phyloP scores from a whole-genome alignment of 805 yeast species.

The Cyberlindnera euphorbiiphila region DNA sequence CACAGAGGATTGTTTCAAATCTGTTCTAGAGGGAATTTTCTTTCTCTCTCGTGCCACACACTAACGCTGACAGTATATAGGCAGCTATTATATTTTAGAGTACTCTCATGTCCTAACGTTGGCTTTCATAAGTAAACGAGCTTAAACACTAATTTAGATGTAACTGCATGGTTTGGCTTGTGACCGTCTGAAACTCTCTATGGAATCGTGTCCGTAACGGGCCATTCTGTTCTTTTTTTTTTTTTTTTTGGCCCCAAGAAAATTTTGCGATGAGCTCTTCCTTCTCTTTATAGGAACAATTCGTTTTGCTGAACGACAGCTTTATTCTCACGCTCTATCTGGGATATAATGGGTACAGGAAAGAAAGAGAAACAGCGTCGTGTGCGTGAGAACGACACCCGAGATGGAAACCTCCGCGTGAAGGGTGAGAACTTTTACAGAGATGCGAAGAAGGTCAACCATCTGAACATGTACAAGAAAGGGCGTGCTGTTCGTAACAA shows the following conservation, averaged over 20 bases:
- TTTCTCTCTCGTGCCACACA: no score
- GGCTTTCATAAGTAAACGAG: no score
- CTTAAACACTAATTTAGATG: no score
- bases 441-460: slow-evolving; percentile 90
- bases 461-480: slow-evolving; percentile 86
- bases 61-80: no score
- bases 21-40: slow-evolving; percentile 15
- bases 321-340: no score
- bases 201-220: no score
- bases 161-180: no score
- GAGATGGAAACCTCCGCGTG: slow-evolving; percentile 88
- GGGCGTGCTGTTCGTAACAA: slow-evolving; percentile 87
- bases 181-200: no score
- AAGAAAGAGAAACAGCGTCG: slow-evolving; percentile 91
- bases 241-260: slow-evolving; percentile 6
- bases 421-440: slow-evolving; percentile 96
- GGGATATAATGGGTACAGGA: slow-evolving; percentile 93
- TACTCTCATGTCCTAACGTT: no score
- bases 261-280: slow-evolving; percentile 17
- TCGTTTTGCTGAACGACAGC: background rate
- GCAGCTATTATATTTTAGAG: no score
- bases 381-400: slow-evolving; percentile 70
- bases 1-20: slow-evolving; percentile 33
- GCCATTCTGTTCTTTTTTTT: slow-evolving; percentile 2
- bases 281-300: background rate